These are phyloP conservation scores for Annulohypoxylon nitens DNA, from an alignment of 495 filamentous ascomycete species.

Conservation along the genomic window DNA sequence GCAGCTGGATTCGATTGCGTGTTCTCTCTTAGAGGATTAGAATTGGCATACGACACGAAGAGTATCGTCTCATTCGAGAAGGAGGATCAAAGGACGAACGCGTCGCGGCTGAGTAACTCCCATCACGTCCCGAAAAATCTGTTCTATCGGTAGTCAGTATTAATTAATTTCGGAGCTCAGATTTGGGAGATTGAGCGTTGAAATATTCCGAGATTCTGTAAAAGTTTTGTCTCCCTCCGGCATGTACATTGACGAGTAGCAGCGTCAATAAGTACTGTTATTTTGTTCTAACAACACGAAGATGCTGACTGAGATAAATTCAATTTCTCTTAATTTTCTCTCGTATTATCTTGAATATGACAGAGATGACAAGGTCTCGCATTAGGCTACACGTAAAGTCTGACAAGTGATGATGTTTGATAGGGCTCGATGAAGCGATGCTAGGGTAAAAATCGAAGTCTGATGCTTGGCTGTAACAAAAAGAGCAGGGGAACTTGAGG, in stretches of 20 bases:
- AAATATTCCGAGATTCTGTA: background rate
- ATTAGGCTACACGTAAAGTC: background rate
- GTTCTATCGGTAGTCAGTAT: background rate
- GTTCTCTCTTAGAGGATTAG: constrained; percentile 22
- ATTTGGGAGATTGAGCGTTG: background rate
- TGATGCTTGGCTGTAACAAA: constrained; percentile 35
- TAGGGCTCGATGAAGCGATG: constrained; percentile 7
- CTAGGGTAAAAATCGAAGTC: background rate
- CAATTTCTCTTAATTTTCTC: background rate
- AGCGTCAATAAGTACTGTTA: background rate
- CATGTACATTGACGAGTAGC: background rate
- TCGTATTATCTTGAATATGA: background rate
- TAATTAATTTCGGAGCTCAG: constrained; percentile 7
- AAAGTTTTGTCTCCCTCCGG: background rate
- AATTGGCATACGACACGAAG: constrained; percentile 28
- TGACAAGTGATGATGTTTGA: constrained; percentile 3
- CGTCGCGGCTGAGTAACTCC: constrained; percentile 21
- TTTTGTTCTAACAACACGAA: too few relatives aligned
- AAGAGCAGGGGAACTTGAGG: constrained; percentile 18
- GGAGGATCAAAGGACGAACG: constrained; percentile 34
- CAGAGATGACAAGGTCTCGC: constrained; percentile 4
- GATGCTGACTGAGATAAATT: too few relatives aligned
- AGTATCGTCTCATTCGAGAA: constrained; percentile 16
- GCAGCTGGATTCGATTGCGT: background rate
- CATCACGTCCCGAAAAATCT: constrained; percentile 16